A percentile compares a stretch with the other conserved stretches of the same genome.
These are phyloP conservation scores for Suillus clintonianus DNA, from an alignment of 768 basidiomycete genomes.

Conservation along the genomic window DNA sequence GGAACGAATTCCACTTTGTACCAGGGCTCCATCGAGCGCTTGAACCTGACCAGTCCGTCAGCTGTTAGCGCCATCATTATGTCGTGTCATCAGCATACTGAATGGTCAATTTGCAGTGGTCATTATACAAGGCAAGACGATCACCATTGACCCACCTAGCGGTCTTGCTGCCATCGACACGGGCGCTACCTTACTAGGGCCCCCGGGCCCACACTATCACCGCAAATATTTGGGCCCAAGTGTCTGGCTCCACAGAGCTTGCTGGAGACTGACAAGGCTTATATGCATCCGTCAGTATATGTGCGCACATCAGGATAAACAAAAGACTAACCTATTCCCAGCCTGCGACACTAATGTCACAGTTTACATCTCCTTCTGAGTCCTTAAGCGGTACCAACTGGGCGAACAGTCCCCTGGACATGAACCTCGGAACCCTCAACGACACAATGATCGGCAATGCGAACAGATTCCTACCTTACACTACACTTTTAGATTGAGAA, in stretches of 20 bases:
- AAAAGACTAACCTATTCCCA: conserved; percentile 26
- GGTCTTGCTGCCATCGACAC: conserved; percentile 85
- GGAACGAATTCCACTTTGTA: conserved; percentile 61
- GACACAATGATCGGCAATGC: conserved; percentile 21
- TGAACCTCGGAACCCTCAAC: conserved; percentile 67
- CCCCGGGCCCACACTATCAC: conserved; percentile 76
- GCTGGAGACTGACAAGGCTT: conserved; percentile 57
- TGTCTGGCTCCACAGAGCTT: conserved; percentile 56
- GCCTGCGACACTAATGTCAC: conserved; percentile 67
- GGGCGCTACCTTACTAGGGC: conserved; percentile 93
- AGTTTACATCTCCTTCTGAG: conserved; percentile 70
- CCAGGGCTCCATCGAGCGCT: conserved; percentile 69
- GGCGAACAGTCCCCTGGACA: conserved; percentile 73
- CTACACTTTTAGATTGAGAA: too few relatives aligned
- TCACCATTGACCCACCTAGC: conserved; percentile 44
- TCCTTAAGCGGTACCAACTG: conserved; percentile 79
- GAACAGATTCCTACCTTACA: not conserved
- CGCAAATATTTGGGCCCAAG: conserved; percentile 59
- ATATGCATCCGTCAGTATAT: conserved; percentile 66
- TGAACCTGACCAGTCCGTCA: conserved; percentile 35
- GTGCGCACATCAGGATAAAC: not conserved
- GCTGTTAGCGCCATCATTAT: conserved; percentile 39
- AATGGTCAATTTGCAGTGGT: conserved; percentile 42
- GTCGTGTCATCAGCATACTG: not conserved
- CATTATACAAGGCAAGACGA: conserved; percentile 55